Base-by-base conservation (phyloP, 164 flowering plant species). In the Umbellularia californica region DNA sequence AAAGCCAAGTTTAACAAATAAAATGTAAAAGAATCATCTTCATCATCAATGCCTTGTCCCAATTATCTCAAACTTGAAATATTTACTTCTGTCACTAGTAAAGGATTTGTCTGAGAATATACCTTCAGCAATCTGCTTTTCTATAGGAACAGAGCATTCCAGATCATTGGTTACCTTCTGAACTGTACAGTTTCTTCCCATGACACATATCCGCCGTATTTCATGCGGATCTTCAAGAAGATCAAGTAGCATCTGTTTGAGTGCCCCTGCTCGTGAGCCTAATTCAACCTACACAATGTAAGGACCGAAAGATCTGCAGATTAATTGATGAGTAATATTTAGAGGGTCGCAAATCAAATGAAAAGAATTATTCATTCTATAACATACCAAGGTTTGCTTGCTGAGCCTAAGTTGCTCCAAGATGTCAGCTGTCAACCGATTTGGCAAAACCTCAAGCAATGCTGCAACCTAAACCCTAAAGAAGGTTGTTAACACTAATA, bases 71-170 rank as follows among this genome's bases (percentile, higher is more conserved):
- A 41, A 41, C 47, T 41, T 9, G 11, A 41, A 41, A 41, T 9
- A 41, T 41, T 41, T 41, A 41, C 10, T 41, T 41, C 7, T 9
- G 60, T 55, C 20, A 55, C 5, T 5, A 55, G 19, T 55, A 55
- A 3, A 15, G 60, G 17, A 55, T 55, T 55, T 55, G 20, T 55
- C 60, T 55, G n/a, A 55, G 60, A 55, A 55, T 19, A 55, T 85
- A 93, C 99, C 97, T 82, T 95, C 96, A 77, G 98, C 99, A 85
- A 89, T 91, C 81, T 90, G 90, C 84, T 93, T 93, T 23, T 95
- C 99, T 25, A 82, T 68, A 19, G 93, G 89, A 73, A 84, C 84
- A 75, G 97, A 84, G 75, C 98, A 93, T 75, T 90, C 96, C 79
- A 93, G 50, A 20, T 87, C 86, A 80, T 80, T 75, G 62, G 70